Evolutionary conservation across 257 asterid genomes (phyloP).

Genomic region (Craterostigma plantagineum): DNA sequence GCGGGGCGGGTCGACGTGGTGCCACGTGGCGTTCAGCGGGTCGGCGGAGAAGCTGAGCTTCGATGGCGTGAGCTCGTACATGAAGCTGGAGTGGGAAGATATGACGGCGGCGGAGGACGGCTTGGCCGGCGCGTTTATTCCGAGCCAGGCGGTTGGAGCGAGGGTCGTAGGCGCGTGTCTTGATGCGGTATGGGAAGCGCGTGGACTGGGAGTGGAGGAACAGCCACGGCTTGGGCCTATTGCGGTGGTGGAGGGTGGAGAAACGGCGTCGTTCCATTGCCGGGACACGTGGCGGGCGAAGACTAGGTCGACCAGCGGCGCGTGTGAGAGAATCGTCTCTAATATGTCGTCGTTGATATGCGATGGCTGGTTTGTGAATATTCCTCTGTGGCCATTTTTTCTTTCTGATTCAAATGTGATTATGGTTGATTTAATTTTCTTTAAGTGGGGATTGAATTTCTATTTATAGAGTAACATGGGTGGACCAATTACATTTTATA

Average conservation of each 20-base stretch:
- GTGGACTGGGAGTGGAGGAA: constrained; percentile 38
- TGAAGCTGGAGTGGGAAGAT: constrained; percentile 38
- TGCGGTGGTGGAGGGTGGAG: constrained; percentile 40
- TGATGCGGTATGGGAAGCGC: constrained; percentile 21
- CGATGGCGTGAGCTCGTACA: constrained; percentile 36
- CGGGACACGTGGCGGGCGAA: constrained; percentile 37
- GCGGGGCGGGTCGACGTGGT: constrained; percentile 24
- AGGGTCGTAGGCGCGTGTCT: constrained; percentile 41
- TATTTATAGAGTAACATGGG: too few species aligned
- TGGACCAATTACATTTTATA: too few species aligned
- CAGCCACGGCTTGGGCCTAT: constrained; percentile 46
- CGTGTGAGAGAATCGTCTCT: constrained; percentile 30
- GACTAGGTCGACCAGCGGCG: constrained; percentile 41
- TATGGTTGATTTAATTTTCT: too few species aligned
- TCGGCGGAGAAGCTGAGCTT: constrained; percentile 41
- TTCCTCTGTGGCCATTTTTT: too few species aligned
- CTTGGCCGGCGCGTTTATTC: constrained; percentile 21
- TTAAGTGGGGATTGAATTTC: too few species aligned
- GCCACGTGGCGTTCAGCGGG: constrained; percentile 33
- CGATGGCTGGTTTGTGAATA: too few species aligned
- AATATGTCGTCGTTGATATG: constrained; percentile 28
- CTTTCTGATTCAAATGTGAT: too few species aligned
- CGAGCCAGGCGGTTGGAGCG: constrained; percentile 39
- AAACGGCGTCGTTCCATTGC: constrained; percentile 38
- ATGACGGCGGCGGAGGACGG: constrained; percentile 16